Percentiles rank a stretch among this genome's conserved stretches.
phyloP scores from a whole-genome alignment of 1,284 basidiomycete genomes.

The Cutaneotrichosporon cyanovorans region DNA sequence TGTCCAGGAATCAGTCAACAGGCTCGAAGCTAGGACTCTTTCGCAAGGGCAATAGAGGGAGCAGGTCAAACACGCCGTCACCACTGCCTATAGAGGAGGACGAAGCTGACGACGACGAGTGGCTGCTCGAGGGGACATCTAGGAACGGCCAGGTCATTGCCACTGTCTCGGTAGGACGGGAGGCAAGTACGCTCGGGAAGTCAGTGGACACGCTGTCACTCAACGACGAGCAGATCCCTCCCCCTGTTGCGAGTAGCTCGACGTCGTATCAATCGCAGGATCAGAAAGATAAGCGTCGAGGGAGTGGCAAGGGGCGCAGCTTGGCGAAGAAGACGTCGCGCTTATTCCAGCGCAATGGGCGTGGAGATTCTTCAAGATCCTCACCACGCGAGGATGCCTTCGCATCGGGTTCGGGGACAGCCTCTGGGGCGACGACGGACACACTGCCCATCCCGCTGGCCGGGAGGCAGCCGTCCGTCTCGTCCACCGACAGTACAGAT shows the following conservation, averaged over 20 bases:
- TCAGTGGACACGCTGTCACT: conserved; percentile 12
- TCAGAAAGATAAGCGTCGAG: conserved; percentile 11
- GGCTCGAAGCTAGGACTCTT: conserved; percentile 8
- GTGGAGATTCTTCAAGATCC: conserved; percentile 3
- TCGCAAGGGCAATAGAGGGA: conserved; percentile 2
- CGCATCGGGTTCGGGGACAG: neutral
- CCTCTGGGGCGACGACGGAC: neutral
- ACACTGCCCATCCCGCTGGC: conserved; percentile 12
- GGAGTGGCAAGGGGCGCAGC: conserved; percentile 23
- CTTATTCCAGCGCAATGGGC: conserved; percentile 25
- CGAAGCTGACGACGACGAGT: conserved; percentile 39
- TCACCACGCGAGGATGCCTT: conserved; percentile 6
- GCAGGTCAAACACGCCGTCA: conserved; percentile 4
- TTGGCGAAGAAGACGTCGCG: conserved; percentile 42
- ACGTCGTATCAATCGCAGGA: too few relatives aligned
- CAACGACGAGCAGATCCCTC: conserved; percentile 1
- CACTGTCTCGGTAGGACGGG: conserved; percentile 14
- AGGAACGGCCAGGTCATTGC: conserved; percentile 14
- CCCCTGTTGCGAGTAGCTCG: neutral
- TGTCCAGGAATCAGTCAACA: too few relatives aligned
- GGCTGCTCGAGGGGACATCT: conserved; percentile 29
- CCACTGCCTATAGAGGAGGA: conserved; percentile 11
- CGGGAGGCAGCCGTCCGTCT: conserved; percentile 32
- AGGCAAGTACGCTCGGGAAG: conserved; percentile 10
- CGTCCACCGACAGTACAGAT: conserved; percentile 28